Conservation (phyloP, 2,329 filamentous ascomycete genomes). For the Hypomyces perniciosus region DNA sequence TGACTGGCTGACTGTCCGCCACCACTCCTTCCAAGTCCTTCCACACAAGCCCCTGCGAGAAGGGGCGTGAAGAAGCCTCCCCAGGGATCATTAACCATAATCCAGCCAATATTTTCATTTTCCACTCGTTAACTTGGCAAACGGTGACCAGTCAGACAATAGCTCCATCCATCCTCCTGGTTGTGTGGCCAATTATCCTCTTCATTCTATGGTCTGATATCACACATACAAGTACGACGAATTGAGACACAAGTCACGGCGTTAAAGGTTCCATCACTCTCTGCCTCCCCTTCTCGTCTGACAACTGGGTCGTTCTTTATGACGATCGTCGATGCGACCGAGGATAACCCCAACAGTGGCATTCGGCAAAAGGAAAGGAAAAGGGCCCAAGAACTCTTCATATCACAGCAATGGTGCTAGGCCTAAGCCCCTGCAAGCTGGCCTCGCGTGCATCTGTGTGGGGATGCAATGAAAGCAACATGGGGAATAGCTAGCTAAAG, state of each 20-base stretch:
- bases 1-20: slow-evolving; percentile 19
- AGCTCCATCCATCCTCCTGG: background rate
- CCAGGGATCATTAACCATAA: background rate
- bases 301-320: no score
- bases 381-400: no score
- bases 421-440: background rate
- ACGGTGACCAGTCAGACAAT: background rate
- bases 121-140: background rate
- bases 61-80: background rate
- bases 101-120: background rate
- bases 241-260: no score
- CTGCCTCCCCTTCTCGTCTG: no score
- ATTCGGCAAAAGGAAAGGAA: no score
- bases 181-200: background rate
- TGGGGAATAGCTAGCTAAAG: background rate
- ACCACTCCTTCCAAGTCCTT: slow-evolving; percentile 14
- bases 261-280: no score
- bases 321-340: no score
- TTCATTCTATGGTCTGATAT: background rate
- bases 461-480: background rate
- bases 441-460: background rate
- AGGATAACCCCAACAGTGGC: no score
- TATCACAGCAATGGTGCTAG: no score
- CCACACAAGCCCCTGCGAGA: slow-evolving; percentile 15
- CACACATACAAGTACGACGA: background rate